Conservation (phyloP, 169 alveolate species). For the Pseudocohnilembus persalinus region DNA sequence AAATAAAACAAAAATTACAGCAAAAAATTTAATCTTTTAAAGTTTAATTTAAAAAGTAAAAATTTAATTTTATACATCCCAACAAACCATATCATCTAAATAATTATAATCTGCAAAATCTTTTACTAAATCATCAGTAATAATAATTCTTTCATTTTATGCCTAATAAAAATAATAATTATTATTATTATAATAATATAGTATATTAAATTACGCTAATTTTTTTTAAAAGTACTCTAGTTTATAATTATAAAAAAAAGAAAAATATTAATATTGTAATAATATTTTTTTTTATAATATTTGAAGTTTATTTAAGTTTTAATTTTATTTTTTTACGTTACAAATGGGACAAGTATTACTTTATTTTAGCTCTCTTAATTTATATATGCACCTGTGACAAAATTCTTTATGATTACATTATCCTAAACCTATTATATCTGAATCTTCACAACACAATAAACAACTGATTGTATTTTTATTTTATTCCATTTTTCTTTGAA, state of each 20-base stretch:
- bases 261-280: neutral
- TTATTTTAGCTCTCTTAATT: slow-evolving; percentile 6
- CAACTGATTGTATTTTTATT: neutral
- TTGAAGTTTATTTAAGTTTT: too few relatives aligned
- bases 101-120: neutral
- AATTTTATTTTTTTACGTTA: slow-evolving; percentile 17
- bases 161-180: neutral
- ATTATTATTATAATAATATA: too few relatives aligned
- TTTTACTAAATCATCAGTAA: neutral
- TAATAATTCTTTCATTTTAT: too few relatives aligned
- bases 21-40: too few relatives aligned
- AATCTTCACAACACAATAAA: slow-evolving; percentile 11
- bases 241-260: neutral
- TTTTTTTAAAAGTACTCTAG: neutral
- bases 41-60: too few relatives aligned
- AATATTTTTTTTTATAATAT: too few relatives aligned
- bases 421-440: slow-evolving; percentile 11
- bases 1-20: too few relatives aligned
- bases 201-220: neutral
- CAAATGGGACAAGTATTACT: slow-evolving; percentile 16
- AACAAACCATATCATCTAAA: neutral
- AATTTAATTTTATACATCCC: neutral
- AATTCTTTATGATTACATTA: slow-evolving; percentile 27
- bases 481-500: too few relatives aligned
- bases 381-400: slow-evolving; percentile 10